Base-by-base conservation (phyloP, 2,329 filamentous ascomycete species). In the Pseudogymnoascus sp. region DNA sequence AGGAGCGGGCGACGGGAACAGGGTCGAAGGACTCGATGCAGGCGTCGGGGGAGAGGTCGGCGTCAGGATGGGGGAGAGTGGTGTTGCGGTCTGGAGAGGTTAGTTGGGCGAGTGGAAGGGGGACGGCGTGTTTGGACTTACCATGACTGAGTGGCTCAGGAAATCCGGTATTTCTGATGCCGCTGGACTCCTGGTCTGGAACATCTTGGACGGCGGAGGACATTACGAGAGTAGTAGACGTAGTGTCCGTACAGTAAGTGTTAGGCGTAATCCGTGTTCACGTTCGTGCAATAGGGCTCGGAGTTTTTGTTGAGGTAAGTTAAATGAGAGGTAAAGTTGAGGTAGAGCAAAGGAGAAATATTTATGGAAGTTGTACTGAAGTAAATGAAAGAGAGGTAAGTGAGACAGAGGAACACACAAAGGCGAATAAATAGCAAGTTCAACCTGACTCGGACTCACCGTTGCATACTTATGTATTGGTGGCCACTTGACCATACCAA, bases 21-120 rank as follows among this genome's bases (percentile, higher is more conserved):
- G n/a, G n/a, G n/a, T 84, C 81, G 59, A 79, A 76, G 59, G 79
- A 76, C 37, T 77, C 77, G 61, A 86, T 81, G 66, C 74, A 77
- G 45, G 82, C 83, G 62, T 81, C 76, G 56, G 78, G 77, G 12
- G 77, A 79, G 5, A 81, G 75, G 65, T 84, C 77, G 61, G 83
- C 83, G 15, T 84, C 82, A 19, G 83, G 83, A 62, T 86, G 82
- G 18, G 80, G 81, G 13, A 82, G 74, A 2, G 82, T 83, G 12
- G 83, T 86, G 65, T 84, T 86, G 63, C 78, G 75, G 48, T 75
- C 74, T 67, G 65, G 70, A 41, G 71, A 23, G 15, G 52, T 61
- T 45, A 57, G 52, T 12, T 35, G 13, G 37, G 55, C 12, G 39
- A 2, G 26, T 30, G 38, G 41, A 30, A 45, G 3, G 57, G 12